Conservation (phyloP, 2,329 filamentous ascomycete species). For the Neopestalotiopsis rosae region DNA sequence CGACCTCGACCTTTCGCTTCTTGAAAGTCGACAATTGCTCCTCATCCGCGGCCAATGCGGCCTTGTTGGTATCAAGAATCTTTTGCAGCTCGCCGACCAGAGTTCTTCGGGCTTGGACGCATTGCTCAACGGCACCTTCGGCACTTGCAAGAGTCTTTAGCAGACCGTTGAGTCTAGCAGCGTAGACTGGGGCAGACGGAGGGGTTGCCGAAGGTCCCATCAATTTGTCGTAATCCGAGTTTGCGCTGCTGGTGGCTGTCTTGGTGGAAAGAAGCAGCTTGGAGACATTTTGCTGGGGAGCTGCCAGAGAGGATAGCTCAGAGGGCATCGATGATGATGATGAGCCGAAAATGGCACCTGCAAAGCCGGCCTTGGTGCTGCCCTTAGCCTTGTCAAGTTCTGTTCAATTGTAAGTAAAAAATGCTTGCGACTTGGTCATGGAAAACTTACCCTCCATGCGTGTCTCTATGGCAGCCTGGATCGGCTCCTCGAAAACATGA, state of each 20-base stretch:
- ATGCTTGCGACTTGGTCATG: not conserved
- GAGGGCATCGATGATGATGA: constrained; percentile 66
- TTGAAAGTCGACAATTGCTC: constrained; percentile 66
- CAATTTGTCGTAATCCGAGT: constrained; percentile 83
- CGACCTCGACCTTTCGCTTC: constrained; percentile 73
- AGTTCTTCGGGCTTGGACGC: constrained; percentile 81
- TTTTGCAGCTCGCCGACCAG: constrained; percentile 84
- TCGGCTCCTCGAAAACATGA: constrained; percentile 79
- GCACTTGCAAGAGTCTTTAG: constrained; percentile 87
- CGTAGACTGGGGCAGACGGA: constrained; percentile 87
- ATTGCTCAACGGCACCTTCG: constrained; percentile 86
- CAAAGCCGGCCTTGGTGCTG: constrained; percentile 55
- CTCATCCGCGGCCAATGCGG: constrained; percentile 73
- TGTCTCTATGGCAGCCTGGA: constrained; percentile 81
- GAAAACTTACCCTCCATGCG: constrained; percentile 73
- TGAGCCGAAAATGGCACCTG: constrained; percentile 72
- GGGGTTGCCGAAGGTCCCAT: constrained; percentile 71
- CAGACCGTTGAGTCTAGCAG: constrained; percentile 86
- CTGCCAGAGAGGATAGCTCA: constrained; percentile 78
- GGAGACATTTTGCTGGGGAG: constrained; percentile 73
- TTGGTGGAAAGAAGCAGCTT: constrained; percentile 75
- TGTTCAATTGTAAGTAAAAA: constrained; percentile 36
- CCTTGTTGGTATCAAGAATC: constrained; percentile 75
- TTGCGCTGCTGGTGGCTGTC: constrained; percentile 71
- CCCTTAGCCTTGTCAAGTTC: constrained; percentile 68